phyloP scores from a whole-genome alignment of 441 rosid species.

The Theobroma grandiflorum region DNA sequence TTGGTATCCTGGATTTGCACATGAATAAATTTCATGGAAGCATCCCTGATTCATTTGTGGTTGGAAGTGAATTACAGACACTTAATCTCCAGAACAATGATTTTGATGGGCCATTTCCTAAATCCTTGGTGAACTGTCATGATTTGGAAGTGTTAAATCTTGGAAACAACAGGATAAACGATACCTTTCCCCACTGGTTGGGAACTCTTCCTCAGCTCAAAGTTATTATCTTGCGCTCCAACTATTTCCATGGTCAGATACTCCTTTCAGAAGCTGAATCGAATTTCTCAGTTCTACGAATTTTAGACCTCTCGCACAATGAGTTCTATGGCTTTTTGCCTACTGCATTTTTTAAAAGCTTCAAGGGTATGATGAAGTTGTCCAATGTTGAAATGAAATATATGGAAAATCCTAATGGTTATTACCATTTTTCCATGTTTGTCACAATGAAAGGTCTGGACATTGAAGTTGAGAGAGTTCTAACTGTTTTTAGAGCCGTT shows the following conservation, averaged over 20 bases:
- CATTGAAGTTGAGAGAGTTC: constrained; percentile 10
- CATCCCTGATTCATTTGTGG: constrained; percentile 9
- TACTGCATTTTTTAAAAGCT: background rate
- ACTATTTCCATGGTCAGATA: constrained; percentile 3
- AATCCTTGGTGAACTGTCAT: constrained; percentile 26
- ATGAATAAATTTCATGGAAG: constrained; percentile 22
- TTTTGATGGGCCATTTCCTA: constrained; percentile 30
- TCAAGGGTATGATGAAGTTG: constrained; percentile 18
- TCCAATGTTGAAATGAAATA: background rate
- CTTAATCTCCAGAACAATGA: constrained; percentile 28
- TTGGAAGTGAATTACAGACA: background rate
- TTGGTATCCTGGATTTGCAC: constrained; percentile 25
- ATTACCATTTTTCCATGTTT: background rate
- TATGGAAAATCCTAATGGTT: background rate
- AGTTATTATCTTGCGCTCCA: constrained; percentile 26
- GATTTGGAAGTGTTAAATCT: constrained; percentile 30
- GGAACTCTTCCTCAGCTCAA: background rate
- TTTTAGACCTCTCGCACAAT: constrained; percentile 31
- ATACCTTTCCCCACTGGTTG: constrained; percentile 21
- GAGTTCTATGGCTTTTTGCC: constrained; percentile 23
- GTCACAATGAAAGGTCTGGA: constrained; percentile 26
- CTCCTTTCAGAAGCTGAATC: too few relatives aligned
- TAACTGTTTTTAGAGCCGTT: constrained; percentile 24
- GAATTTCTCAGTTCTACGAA: background rate
- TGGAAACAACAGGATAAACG: constrained; percentile 30